phyloP scores from a whole-genome alignment of 1,139 yeast genomes.

The Arxiozyma bovina region DNA sequence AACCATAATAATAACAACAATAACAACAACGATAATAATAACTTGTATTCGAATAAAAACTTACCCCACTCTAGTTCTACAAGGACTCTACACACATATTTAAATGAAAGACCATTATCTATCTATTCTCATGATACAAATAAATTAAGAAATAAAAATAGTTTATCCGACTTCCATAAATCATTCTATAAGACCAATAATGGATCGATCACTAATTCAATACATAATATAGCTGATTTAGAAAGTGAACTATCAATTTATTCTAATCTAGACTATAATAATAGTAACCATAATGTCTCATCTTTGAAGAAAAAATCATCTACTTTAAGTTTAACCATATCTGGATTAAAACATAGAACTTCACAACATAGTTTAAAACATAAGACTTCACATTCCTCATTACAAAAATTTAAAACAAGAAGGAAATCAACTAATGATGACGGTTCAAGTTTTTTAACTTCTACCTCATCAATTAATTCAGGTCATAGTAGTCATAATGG shows the following conservation, averaged over 20 bases:
- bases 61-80: conserved; percentile 1
- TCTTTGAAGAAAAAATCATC: conserved; percentile 23
- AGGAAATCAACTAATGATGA: not conserved
- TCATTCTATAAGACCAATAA: conserved; percentile 9
- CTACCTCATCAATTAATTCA: conserved; percentile 4
- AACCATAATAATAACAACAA: not conserved
- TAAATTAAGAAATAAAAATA: conserved; percentile 16
- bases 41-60: not conserved
- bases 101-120: conserved; percentile 3
- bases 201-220: not conserved
- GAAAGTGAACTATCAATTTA: conserved; percentile 1
- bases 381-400: conserved; percentile 28
- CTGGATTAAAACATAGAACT: conserved; percentile 22
- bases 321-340: conserved; percentile 19
- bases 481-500: conserved; percentile 1
- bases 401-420: conserved; percentile 21
- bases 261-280: conserved; percentile 1
- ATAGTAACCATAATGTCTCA: not conserved
- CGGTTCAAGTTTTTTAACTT: conserved; percentile 1
- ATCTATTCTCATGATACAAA: conserved; percentile 6
- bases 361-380: conserved; percentile 26
- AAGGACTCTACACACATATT: conserved; percentile 1
- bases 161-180: conserved; percentile 23
- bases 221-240: not conserved
- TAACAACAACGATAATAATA: not conserved